Base-by-base conservation (phyloP, 345 rosid genomes). In the Ceriops tagal region DNA sequence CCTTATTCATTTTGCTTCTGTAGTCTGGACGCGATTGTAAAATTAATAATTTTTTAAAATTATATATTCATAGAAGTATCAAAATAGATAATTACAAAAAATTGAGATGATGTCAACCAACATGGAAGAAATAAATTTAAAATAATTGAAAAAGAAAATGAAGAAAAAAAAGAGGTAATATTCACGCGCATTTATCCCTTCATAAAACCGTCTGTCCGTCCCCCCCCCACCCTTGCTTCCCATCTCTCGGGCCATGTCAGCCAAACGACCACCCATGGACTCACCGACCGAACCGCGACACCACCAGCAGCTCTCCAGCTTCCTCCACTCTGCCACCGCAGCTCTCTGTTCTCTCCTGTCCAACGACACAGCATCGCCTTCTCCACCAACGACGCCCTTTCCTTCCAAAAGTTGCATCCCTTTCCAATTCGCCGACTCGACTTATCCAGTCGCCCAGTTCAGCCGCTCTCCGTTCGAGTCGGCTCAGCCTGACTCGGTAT, bases 371-470 rank as follows among this genome's bases (percentile, higher is more conserved):
- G 68, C 70, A 65, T 11, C 77, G 16, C 76, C 85, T 69, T 71
- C 67, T n/a, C 39, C 79, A 39, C 79, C 82, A 34, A 62, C 64
- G 68, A 59, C 77, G 16, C 72, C 84, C 39, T 74, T 92, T 46
- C 56, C 63, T 20, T 18, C 75, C 76, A 87, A 83, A 61, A 74
- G 84, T 28, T 81, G 83, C 70, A 22, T 84, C 55, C 88, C 96
- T 32, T 79, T 85, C 61, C 83, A 71, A 39, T 81, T 82, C 70
- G 61, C 83, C 20, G 84, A 71, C 66, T 65, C 88, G 20, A 71
- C 72, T 61, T 27, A 39, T 60, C 74, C 68, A 6, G 59, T 70
- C 65, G 6, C 31, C 43, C 71, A 58, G 28, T 22, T 53, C 30
- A 39, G 71, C 51, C 63, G 27, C 61, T 77, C 80, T 2, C 74